Evolutionary conservation across 768 basidiomycete species (phyloP).

Genomic region (Pleurotus platypus): DNA sequence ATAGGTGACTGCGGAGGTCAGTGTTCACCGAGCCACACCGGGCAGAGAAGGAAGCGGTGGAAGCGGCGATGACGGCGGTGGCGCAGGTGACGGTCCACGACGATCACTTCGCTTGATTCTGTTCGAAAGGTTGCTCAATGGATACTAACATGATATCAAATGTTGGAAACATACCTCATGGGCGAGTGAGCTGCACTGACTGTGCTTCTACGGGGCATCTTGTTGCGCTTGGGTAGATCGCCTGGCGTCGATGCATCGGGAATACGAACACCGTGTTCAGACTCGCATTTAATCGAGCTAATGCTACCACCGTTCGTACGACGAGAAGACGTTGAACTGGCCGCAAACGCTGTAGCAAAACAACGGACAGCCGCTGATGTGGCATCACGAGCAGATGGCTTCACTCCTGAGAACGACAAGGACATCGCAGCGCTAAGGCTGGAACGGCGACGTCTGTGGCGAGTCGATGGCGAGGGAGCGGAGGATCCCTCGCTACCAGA

Average conservation of each 20-base stretch:
- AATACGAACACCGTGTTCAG: neutral
- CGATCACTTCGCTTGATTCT: slow-evolving; percentile 4
- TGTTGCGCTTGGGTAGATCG: slow-evolving; percentile 3
- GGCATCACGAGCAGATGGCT: slow-evolving; percentile 2
- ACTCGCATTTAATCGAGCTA: neutral
- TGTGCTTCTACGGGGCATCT: neutral
- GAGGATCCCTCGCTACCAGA: neutral
- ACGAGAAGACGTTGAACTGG: neutral
- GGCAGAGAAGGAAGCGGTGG: slow-evolving; percentile 1
- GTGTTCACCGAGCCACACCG: neutral
- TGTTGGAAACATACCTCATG: neutral
- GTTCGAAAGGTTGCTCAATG: neutral
- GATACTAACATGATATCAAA: neutral
- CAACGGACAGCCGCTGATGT: neutral
- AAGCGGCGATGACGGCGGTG: slow-evolving; percentile 4
- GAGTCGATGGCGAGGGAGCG: neutral
- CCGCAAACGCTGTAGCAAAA: neutral
- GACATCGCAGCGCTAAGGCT: slow-evolving; percentile 4
- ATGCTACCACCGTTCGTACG: neutral
- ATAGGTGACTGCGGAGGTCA: neutral
- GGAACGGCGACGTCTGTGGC: slow-evolving; percentile 6
- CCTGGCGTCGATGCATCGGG: neutral
- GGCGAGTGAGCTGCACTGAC: neutral
- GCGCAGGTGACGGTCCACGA: slow-evolving; percentile 2
- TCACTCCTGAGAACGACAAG: slow-evolving; percentile 1